Evolutionary conservation across 2,329 filamentous ascomycete species (phyloP), one percentile per base, ranked within the genome.

Genomic region (Cladorrhinum sp.): DNA sequence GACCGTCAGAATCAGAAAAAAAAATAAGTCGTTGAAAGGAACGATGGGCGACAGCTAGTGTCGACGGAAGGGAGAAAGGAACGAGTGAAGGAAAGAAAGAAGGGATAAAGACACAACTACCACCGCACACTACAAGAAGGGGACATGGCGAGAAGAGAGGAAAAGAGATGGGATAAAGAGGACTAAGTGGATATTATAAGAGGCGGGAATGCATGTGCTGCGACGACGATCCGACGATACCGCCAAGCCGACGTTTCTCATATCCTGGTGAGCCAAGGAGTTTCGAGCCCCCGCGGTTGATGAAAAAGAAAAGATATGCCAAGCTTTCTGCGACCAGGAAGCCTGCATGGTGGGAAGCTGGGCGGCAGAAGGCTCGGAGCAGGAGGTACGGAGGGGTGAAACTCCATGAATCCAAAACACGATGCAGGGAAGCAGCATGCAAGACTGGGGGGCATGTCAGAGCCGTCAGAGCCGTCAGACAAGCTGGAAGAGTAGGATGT

Each of bases 31-130:
- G 61, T 61, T 70, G 71, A 74, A 77, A 78, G 72, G 75, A 78
- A 75, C 72, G 77, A 72, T 79, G 73, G 75, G 75, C 76, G 76
- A 78, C 75, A 73, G 70, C 67, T 68, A 64, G 71, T 69, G 67
- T 70, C 71, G 73, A 73, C 68, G 69, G 70, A 70, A 20, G 51
- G 23, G 69, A 66, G 55, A 71, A 76, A 69, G 71, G 70, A 79
- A 78, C 75, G 78, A 80, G 81, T 77, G 78, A 78, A 79, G 65
- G 67, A 63, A 71, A 73, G 68, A 62, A 71, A 75, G 72, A 79
- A 75, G 59, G 55, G 57, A 60, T 45, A 54, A 56, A 50, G 54
- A 61, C 50, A 58, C 57, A 53, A 81, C 76, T 77, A 79, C 76
- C 78, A 79, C 76, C 78, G 73, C 75, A 62, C 41, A 59, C 41